These are phyloP conservation scores for Eucalyptus albens DNA, from an alignment of 345 rosid species.

Conservation along the genomic window DNA sequence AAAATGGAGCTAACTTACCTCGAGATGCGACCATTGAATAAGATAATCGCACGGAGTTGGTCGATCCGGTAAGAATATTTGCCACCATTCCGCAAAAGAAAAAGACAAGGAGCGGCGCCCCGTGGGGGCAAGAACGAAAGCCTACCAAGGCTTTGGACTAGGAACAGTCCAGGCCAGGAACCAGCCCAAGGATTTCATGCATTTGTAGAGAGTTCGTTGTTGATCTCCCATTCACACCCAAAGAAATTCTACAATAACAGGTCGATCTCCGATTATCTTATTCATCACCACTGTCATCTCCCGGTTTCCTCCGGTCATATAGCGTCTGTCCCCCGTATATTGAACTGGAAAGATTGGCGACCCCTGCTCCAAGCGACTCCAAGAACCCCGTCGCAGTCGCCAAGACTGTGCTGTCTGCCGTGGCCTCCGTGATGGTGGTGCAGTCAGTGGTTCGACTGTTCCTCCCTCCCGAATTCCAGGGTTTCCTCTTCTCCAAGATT, in stretches of 20 bases:
- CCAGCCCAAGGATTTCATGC: not conserved
- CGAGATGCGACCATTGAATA: not conserved
- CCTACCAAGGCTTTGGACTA: not conserved
- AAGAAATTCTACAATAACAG: not conserved
- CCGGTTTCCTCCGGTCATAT: not conserved
- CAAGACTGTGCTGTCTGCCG: not conserved
- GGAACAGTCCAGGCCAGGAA: not conserved
- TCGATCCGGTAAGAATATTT: not conserved
- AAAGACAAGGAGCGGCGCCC: not conserved
- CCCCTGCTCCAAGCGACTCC: not conserved
- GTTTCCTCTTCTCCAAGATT: not conserved
- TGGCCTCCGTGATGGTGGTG: slow-evolving; percentile 28
- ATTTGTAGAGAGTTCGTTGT: not conserved
- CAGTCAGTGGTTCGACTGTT: slow-evolving; percentile 16
- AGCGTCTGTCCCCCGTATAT: not conserved
- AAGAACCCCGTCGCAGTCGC: slow-evolving; percentile 2
- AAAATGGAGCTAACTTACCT: not conserved
- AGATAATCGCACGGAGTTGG: not conserved
- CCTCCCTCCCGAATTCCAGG: not conserved
- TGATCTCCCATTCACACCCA: not conserved
- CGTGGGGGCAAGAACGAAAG: not conserved
- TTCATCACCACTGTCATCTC: not conserved
- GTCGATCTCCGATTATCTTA: not conserved
- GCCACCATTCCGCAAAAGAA: not conserved
- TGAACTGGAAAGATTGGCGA: not conserved